phyloP scores from a whole-genome alignment of 2,329 filamentous ascomycete species.

The Arachnopeziza araneosa region DNA sequence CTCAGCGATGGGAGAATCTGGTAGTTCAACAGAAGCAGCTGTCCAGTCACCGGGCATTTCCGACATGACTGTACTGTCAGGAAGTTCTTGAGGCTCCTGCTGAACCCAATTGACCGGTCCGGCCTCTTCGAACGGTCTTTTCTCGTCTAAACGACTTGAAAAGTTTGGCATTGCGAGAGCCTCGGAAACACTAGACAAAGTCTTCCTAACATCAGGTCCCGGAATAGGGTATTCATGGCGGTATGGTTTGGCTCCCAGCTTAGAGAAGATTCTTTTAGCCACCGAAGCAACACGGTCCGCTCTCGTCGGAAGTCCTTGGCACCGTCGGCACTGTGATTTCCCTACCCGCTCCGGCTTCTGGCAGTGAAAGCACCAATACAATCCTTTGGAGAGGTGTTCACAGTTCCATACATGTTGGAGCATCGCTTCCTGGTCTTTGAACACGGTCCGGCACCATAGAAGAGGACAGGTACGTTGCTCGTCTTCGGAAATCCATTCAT shows the following conservation, averaged over 20 bases:
- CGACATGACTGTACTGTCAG: slow-evolving; percentile 6
- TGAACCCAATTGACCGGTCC: slow-evolving; percentile 5
- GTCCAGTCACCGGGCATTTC: slow-evolving; percentile 12
- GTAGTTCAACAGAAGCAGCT: slow-evolving; percentile 19
- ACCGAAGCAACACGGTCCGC: slow-evolving; percentile 23
- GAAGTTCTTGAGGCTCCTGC: slow-evolving; percentile 11
- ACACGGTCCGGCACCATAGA: slow-evolving; percentile 21
- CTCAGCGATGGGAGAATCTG: slow-evolving; percentile 22
- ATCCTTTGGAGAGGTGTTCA: slow-evolving; percentile 22
- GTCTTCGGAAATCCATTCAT: slow-evolving; percentile 23
- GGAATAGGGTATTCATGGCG: slow-evolving; percentile 3
- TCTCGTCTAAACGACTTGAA: background rate
- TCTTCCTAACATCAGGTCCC: background rate
- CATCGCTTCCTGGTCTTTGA: slow-evolving; percentile 23
- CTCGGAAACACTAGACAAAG: background rate
- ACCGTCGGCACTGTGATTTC: slow-evolving; percentile 22
- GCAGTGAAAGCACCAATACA: slow-evolving; percentile 27
- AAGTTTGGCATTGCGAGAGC: slow-evolving; percentile 1
- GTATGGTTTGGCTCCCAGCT: slow-evolving; percentile 20
- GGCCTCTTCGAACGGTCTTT: background rate
- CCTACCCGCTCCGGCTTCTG: slow-evolving; percentile 23
- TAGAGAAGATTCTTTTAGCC: slow-evolving; percentile 26
- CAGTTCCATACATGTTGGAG: slow-evolving; percentile 26
- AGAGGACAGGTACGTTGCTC: slow-evolving; percentile 24
- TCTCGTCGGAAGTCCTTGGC: slow-evolving; percentile 20